Evolutionary conservation across 2,329 filamentous ascomycete species (phyloP).

Genomic region (Aspergillus texensis): DNA sequence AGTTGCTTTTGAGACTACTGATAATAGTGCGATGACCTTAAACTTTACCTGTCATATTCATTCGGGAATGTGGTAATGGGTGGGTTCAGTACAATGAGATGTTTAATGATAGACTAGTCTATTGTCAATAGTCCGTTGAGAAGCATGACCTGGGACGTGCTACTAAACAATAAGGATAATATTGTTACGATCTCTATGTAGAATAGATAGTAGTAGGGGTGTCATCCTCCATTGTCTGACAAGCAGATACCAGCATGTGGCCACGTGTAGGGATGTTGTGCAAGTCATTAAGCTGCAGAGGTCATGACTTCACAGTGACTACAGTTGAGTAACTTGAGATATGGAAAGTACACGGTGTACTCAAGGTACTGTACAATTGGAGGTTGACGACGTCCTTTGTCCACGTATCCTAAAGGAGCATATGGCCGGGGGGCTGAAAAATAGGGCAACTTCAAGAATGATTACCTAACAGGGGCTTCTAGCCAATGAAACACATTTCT

Average conservation of each 20-base stretch:
- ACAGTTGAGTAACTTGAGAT: background rate
- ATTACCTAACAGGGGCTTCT: background rate
- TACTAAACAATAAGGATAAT: background rate
- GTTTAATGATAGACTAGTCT: background rate
- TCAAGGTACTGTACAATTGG: background rate
- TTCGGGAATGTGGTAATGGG: background rate
- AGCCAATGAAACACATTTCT: constrained; percentile 24
- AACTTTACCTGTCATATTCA: background rate
- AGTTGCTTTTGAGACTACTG: background rate
- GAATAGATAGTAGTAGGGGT: background rate
- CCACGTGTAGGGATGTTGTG: background rate
- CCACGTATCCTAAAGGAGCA: background rate
- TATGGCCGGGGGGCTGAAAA: background rate
- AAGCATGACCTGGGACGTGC: background rate
- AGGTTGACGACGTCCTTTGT: background rate
- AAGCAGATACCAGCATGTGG: background rate
- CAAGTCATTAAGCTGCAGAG: background rate
- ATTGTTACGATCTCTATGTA: background rate
- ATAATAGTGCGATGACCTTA: background rate
- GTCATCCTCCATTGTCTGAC: background rate
- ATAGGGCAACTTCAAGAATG: background rate
- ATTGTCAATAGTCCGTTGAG: background rate
- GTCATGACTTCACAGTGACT: background rate
- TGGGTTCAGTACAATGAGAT: background rate
- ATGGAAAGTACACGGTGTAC: constrained; percentile 1